Base-by-base conservation (phyloP, 1,284 basidiomycete species). In the Ustilago bromivora region DNA sequence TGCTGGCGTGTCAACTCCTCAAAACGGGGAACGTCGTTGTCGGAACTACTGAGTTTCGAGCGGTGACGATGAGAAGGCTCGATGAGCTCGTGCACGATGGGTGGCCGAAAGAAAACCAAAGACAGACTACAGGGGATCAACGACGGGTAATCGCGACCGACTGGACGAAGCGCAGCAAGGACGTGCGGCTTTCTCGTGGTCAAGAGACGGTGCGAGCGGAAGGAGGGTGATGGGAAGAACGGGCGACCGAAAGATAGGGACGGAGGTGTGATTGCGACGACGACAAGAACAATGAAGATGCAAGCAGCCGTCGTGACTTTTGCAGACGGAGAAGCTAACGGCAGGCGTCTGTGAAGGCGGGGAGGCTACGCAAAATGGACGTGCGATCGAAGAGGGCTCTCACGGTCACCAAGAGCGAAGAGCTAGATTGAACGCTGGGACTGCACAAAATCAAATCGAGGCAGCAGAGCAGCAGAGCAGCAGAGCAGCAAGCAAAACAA, bases 11-110 rank as follows among this genome's bases (percentile, higher is more conserved):
- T 40, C 38, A 17, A 11, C 15, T 3, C 38, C 2, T 23, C 13
- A 15, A 47, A 4, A 15, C 46, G 8, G 46, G 19, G 46, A 47
- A 47, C 46, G 46, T n/a, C 17, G 17, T 55, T 32, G 17, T 55
- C 54, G 34, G 38, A 38, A 36, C 28, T 19, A 28, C 7, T 47
- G 61, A 11, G 17, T 13, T 35, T 19, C 23, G 46, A 19, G 13
- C 31, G 17, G 31, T n/a, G 57, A 31, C n/a, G 46, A 23, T 49
- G n/a, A 41, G 38, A 10, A 38, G 35, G 31, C 13, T n/a, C 40
- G 34, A 15, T 49, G 49, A 61, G 63, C 49, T 55, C 62, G 62
- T 71, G 58, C 55, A 54, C 67, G 47, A 23, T 36, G 43, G 38
- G 41, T 15, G 35, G 38, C 54, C 15, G 17, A 38, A 38, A 54